Evolutionary conservation across 2,329 filamentous ascomycete genomes (phyloP), one percentile per base, ranked within the genome.

Genomic region (Parastagonospora nodorum): DNA sequence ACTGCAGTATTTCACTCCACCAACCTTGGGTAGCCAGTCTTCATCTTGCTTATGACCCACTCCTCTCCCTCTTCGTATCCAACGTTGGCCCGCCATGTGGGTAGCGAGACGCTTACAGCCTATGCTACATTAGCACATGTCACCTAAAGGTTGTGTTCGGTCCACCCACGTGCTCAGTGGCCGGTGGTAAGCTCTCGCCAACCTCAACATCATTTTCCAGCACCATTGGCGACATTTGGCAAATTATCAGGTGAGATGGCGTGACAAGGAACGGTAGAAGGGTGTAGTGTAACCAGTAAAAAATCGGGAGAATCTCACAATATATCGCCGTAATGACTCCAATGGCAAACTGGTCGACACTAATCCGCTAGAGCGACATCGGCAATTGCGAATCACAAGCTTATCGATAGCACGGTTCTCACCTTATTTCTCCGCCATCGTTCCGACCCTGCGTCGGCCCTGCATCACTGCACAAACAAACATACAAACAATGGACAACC

Each of bases 101-200:
- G 94, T 24, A 99, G 79, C 12, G 94, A 97, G 36, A 97, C 93
- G 73, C 93, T 97, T 59, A 97, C 90, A 58, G 93, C 94, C 92
- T 97, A 59, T 45, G 11, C 30, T 36, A 38, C 39, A 56, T 63
- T 63, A 67, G 58, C 46, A 37, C 37, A 43, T 11, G 38, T 32
- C 8, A 16, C 31, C 29, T 28, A 14, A 35, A 19, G 28, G 28
- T 42, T 12, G 42, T 48, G 37, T 37, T 44, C 43, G 30, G 50
- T 61, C 60, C 59, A 72, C 72, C 66, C 66, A 75, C 72, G 65
- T 75, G 72, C 51, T 69, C 71, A 28, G 72, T 75, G 52, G 72
- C 64, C 10, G 72, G 70, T 24, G 72, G 72, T 40, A 75, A 62
- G 42, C 66, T 71, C 50, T 75, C 72, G 29, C 72, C 72, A 40